These are phyloP conservation scores for Lindgomyces ingoldianus DNA, from an alignment of 495 filamentous ascomycete genomes.

Conservation along the genomic window DNA sequence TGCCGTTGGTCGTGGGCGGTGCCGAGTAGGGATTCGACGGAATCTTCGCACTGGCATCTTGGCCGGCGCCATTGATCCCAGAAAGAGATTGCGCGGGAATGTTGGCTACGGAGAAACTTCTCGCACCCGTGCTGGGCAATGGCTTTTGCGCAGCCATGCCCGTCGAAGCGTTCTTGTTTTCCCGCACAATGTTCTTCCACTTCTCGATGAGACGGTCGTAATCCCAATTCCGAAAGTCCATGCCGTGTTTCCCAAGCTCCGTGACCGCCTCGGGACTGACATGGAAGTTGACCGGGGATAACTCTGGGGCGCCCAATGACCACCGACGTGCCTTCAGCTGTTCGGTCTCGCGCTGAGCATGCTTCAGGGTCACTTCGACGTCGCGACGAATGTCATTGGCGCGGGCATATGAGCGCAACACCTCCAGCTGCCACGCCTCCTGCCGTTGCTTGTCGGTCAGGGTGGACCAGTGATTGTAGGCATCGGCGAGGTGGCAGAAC, in stretches of 20 bases:
- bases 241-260: slow-evolving; percentile 30
- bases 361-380: slow-evolving; percentile 61
- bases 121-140: slow-evolving; percentile 16
- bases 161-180: slow-evolving; percentile 30
- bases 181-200: slow-evolving; percentile 56
- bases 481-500: slow-evolving; percentile 65
- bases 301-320: slow-evolving; percentile 59
- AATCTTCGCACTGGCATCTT: slow-evolving; percentile 2
- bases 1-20: slow-evolving; percentile 19
- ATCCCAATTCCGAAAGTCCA: slow-evolving; percentile 52
- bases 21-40: slow-evolving; percentile 18
- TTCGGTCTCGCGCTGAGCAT: slow-evolving; percentile 67
- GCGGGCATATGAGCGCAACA: slow-evolving; percentile 69
- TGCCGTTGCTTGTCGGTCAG: slow-evolving; percentile 58
- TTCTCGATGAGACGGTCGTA: slow-evolving; percentile 59
- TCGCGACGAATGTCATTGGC: slow-evolving; percentile 66
- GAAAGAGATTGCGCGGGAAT: slow-evolving; percentile 13
- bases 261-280: slow-evolving; percentile 50
- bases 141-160: slow-evolving; percentile 40
- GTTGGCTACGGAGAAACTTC: slow-evolving; percentile 24
- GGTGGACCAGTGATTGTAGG: slow-evolving; percentile 69
- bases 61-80: slow-evolving; percentile 1
- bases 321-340: slow-evolving; percentile 67
- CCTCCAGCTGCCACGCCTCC: slow-evolving; percentile 76
- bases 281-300: slow-evolving; percentile 58